Conservation (phyloP, 495 filamentous ascomycete species). For the Penicillium bialowiezense region DNA sequence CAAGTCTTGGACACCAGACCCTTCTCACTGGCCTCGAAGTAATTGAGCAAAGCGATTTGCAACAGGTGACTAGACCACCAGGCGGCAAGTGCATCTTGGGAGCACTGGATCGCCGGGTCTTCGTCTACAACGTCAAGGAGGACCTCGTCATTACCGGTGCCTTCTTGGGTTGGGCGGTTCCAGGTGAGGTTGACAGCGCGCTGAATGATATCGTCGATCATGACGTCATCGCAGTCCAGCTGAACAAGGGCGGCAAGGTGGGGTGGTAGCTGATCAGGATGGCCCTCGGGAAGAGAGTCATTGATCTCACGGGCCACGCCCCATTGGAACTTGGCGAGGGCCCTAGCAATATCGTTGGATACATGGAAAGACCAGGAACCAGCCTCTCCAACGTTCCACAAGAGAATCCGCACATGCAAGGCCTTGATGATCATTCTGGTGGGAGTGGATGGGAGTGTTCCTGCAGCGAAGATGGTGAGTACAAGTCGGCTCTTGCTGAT, state of each 20-base stretch:
- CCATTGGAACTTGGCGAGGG: slow-evolving; percentile 75
- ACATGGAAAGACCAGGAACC: slow-evolving; percentile 58
- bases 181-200: slow-evolving; percentile 88
- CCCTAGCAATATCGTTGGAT: slow-evolving; percentile 63
- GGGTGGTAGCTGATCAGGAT: slow-evolving; percentile 65
- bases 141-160: slow-evolving; percentile 58
- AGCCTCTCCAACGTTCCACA: slow-evolving; percentile 71
- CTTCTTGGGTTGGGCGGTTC: slow-evolving; percentile 71
- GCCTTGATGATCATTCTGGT: slow-evolving; percentile 88
- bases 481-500: slow-evolving; percentile 84
- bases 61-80: slow-evolving; percentile 85
- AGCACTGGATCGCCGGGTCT: slow-evolving; percentile 80
- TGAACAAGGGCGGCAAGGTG: slow-evolving; percentile 73
- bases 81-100: slow-evolving; percentile 84
- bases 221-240: slow-evolving; percentile 74
- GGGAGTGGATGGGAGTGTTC: slow-evolving; percentile 81
- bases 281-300: slow-evolving; percentile 53
- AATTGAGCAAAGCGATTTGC: slow-evolving; percentile 63
- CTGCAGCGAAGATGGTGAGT: slow-evolving; percentile 83
- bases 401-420: slow-evolving; percentile 80
- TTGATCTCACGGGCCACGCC: slow-evolving; percentile 69
- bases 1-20: slow-evolving; percentile 37
- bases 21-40: slow-evolving; percentile 50
- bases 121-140: slow-evolving; percentile 83
- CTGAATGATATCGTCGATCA: slow-evolving; percentile 74